Evolutionary conservation across 352 stramenopile species (phyloP).

Genomic region (Pythium aphanidermatum): DNA sequence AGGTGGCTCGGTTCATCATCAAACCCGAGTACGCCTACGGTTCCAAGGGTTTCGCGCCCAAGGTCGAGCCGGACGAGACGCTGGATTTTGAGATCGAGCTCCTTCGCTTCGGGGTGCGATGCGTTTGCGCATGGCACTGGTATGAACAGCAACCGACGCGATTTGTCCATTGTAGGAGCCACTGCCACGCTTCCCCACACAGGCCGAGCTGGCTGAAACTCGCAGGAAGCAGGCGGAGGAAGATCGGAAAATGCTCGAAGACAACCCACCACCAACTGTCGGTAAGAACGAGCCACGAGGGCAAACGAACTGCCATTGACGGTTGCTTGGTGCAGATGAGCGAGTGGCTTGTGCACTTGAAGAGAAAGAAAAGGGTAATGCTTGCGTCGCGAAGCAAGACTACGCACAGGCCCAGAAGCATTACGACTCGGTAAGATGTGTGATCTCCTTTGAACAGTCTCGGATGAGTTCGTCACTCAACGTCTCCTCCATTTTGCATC

Average conservation of each 20-base stretch:
- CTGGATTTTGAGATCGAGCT: conserved; percentile 87
- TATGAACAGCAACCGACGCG: not conserved
- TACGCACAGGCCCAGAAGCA: conserved; percentile 78
- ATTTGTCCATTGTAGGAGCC: conserved; percentile 34
- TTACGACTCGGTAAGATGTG: conserved; percentile 64
- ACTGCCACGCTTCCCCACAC: conserved; percentile 73
- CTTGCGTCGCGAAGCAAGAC: conserved; percentile 52
- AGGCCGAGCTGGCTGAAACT: conserved; percentile 77
- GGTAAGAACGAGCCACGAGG: conserved; percentile 25
- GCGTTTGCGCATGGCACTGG: not conserved
- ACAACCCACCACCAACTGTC: conserved; percentile 74
- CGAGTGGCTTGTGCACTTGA: conserved; percentile 57
- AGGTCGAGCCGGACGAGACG: conserved; percentile 79
- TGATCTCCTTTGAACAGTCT: too few species aligned
- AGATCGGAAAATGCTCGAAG: conserved; percentile 78
- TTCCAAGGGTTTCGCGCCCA: conserved; percentile 68
- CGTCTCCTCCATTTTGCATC: too few species aligned
- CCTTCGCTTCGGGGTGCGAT: conserved; percentile 57
- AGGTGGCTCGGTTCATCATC: conserved; percentile 83
- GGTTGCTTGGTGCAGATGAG: conserved; percentile 39
- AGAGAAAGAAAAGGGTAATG: conserved; percentile 80
- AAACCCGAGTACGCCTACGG: conserved; percentile 76
- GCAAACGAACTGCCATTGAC: not conserved
- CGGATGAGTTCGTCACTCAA: not conserved
- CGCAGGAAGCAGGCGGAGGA: conserved; percentile 79